Base-by-base conservation (phyloP, 2,329 filamentous ascomycete genomes). In the Stenocarpella maydis region DNA sequence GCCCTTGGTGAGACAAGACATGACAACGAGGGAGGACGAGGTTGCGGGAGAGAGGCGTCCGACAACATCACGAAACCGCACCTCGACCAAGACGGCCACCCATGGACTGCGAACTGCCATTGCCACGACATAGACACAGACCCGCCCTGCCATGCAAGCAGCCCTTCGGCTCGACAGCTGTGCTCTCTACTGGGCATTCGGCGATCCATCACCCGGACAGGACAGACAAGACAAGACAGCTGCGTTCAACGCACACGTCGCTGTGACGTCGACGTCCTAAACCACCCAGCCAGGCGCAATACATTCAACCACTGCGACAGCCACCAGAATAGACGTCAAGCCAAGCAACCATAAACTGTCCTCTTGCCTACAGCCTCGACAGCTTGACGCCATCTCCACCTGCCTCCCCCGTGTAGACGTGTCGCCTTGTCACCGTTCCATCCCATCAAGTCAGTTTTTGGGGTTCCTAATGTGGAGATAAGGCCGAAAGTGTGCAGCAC, bases 201-300 rank as follows among this genome's bases (percentile, higher is more conserved):
- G 55, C 26, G 43, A 34, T 37, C 43, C 21, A 8, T 49, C 8
- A 1, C 15, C 43, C 9, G 31, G 31, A 34, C 31, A 34, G 9
- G 31, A 34, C 31, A 37, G 34, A 37, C 26, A 34, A 63, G 58
- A 49, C 43, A 37, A 49, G 43, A 45, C 41, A 47, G n/a, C 26
- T 47, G 55, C 39, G 6, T 28, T 34, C 26, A 28, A 61, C 24
- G 41, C 55, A 61, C 55, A 61, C 55, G 41, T 28, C 14, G 41
- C 14, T 12, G 58, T 63, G 58, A 63, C 58, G 58, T 63, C 58
- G 58, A 26, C 19, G 43, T n/a, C n/a, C 41, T 43, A 63, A 19
- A 37, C 43, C 58, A 19, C 7, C n/a, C 43, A 6, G n/a, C 43
- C 21, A 28, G 9, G 37, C 12, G 45, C 17, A 15, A 31, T 17